Evolutionary conservation across 345 rosid species (phyloP), one percentile per base, ranked within the genome.

Genomic region (Erucastrum elatum): DNA sequence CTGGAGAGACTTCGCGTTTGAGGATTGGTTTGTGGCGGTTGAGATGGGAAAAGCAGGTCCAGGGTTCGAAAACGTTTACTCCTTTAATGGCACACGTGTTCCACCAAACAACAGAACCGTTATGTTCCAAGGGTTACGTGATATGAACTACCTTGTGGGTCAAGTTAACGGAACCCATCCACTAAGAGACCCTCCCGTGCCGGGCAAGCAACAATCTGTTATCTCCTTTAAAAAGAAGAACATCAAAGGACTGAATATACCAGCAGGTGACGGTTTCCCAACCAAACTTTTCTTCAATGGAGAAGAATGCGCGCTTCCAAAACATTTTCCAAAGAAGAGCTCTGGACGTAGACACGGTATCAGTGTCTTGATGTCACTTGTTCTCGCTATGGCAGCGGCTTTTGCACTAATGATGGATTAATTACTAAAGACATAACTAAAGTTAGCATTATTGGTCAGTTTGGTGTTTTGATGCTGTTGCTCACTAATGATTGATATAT

Each of bases 281-380:
- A 75, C 85, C 1, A 90, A 77, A 82, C 82, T 95, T 41, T 78
- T 80, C 76, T 95, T 95, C 79, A 90, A 95, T 65, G 99, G 99
- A 34, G 98, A 93, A 85, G 98, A 95, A 82, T 95, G 99, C 41
- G 86, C 97, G 0, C 85, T 95, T 53, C 99, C 99, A 2, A 71
- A 66, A 16, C 74, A 73, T n/a, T 74, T 89, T 15, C 99, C 99
- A 0, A 49, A 16, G 37, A 80, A 77, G 72, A 86, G 84, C 68
- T 66, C 83, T 15, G 90, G 83, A 1, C 75, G 74, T 39, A 85
- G 71, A 37, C 72, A 75, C 33, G 46, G 64, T 5, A 44, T 80
- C 33, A 81, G 71, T 21, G 29, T 84, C 76, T 6, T 84, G 4
- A 15, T 77, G 15, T 31, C 84, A 10, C 59, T 76, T 64, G 41